Base-by-base conservation (phyloP, 2,329 filamentous ascomycete genomes). In the Dactylellina sp. region DNA sequence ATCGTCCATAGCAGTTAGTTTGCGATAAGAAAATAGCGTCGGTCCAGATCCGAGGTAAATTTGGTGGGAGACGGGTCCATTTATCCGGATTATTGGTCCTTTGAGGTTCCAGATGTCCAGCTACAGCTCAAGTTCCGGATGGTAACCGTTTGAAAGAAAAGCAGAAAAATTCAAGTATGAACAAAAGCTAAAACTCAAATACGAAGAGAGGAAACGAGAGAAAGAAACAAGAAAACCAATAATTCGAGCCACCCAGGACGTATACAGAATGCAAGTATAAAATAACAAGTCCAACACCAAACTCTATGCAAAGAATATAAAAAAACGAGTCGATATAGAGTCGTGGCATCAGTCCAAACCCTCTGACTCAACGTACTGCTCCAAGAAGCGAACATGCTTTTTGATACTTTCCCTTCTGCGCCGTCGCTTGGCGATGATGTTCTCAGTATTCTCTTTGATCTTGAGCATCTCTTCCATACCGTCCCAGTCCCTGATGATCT, bases 401-500 rank as follows among this genome's bases (percentile, higher is more conserved):
- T 74, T 74, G 55, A 74, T 74, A 66, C 70, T 74, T 42, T 74
- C 70, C 61, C 70, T 74, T 66, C 70, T 61, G 18, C 70, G 70
- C 18, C 70, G 37, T 39, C 70, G 47, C 49, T 74, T 75, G 16
- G 62, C 56, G 57, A 75, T 75, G 7, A 70, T 75, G 35, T 59
- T 64, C 44, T 75, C 71, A 14, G 71, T 70, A 50, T 64, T 70
- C 16, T 75, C 63, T 24, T 75, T 75, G 37, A 75, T 70, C 57
- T 70, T 75, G 44, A 75, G 71, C 71, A 75, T 63, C 14, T 70
- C 63, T 24, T 70, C 64, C 71, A 75, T 75, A 11, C 71, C 71
- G 25, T 75, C 71, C 71, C 71, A 75, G 52, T 75, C 71, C 32
- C 70, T 75, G 12, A 75, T 75, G 42, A 75, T 75, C 44, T 75